Base-by-base conservation (phyloP, 78 protist genomes). In the Dictyostelium purpureum region DNA sequence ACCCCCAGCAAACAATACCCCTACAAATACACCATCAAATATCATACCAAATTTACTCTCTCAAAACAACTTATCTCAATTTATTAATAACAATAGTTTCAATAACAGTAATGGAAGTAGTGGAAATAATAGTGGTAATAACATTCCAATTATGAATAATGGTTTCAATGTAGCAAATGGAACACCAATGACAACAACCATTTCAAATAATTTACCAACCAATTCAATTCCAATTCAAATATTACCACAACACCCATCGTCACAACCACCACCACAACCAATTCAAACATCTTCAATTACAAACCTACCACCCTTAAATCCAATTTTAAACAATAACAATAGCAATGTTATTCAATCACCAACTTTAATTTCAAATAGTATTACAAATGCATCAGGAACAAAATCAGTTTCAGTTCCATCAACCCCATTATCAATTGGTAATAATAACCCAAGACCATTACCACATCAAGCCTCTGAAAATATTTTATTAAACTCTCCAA, bases 11-110 rank as follows among this genome's bases (percentile, higher is more conserved):
- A n/a, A n/a, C n/a, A n/a, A n/a, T n/a, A n/a, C n/a, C n/a, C n/a
- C n/a, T n/a, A n/a, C n/a, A n/a, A 63, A 63, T 31, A 63, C 71
- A 31, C 71, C 71, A 14, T 63, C 71, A 63, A 63, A 63, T 63
- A 63, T 63, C 16, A 63, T 63, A 33, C 71, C 71, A 63, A 63
- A 63, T 63, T 33, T 63, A 33, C n/a, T 33, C 6, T 63, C 71
- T 31, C 71, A 33, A 63, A 16, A 33, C 10, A 4, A 28, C 12
- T 59, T 59, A 47, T 16, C 24, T 28, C 69, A 28, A 59, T 28
- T 4, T 9, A 33, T 12, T 31, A 61, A 31, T 31, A 57, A 26
- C 11, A 57, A 57, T 31, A 56, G 28, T 33, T 11, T 28, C 11
- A 33, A 0, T 59, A 1, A 33, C 28, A 63, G 0, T 6, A 33